phyloP scores from a whole-genome alignment of 202 grass and related monocot genomes.

The Hordeum pubiflorum region DNA sequence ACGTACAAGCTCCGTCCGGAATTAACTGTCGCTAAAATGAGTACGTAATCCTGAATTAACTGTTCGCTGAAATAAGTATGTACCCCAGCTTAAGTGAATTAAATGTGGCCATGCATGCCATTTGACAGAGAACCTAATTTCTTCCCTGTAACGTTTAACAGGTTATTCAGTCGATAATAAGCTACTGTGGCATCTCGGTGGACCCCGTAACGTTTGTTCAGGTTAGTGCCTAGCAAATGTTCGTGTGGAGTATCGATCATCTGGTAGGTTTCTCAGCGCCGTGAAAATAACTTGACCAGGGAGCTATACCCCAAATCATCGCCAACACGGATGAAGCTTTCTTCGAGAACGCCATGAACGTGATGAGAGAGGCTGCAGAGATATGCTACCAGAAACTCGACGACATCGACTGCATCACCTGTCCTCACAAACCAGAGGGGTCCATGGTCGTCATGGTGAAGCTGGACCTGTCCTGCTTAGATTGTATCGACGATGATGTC shows the following conservation, averaged over 20 bases:
- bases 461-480: conserved; percentile 25
- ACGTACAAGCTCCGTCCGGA: too few relatives aligned
- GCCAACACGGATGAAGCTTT: conserved; percentile 50
- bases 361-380: conserved; percentile 32
- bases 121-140: neutral
- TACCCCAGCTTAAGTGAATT: too few relatives aligned
- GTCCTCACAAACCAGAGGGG: conserved; percentile 50
- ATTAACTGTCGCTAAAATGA: too few relatives aligned
- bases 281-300: conserved; percentile 8
- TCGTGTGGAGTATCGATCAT: too few relatives aligned
- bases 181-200: conserved; percentile 40
- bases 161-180: conserved; percentile 39
- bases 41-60: too few relatives aligned
- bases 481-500: conserved; percentile 28
- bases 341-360: conserved; percentile 28
- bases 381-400: conserved; percentile 37
- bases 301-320: conserved; percentile 48
- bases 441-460: conserved; percentile 72
- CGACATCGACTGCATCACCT: conserved; percentile 44
- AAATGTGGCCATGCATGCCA: too few relatives aligned
- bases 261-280: too few relatives aligned
- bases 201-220: conserved; percentile 52
- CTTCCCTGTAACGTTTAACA: neutral
- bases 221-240: too few relatives aligned
- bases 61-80: too few relatives aligned